Evolutionary conservation across 495 filamentous ascomycete species (phyloP).

Genomic region (Tirmania nivea): DNA sequence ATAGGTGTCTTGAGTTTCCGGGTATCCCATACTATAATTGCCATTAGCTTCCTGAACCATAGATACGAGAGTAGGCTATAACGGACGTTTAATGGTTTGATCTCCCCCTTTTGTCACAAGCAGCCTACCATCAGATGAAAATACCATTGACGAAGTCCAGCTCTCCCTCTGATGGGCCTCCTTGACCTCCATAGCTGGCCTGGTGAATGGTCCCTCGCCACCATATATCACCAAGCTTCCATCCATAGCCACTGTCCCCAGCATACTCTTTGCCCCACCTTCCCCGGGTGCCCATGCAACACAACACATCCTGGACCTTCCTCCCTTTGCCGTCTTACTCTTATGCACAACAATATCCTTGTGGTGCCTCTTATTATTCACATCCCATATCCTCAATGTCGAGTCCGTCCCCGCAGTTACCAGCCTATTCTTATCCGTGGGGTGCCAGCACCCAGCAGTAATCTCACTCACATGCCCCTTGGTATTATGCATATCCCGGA

Average conservation of each 20-base stretch:
- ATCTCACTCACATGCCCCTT: slow-evolving; percentile 89
- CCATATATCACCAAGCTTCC: slow-evolving; percentile 82
- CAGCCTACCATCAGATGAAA: slow-evolving; percentile 75
- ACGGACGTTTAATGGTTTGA: slow-evolving; percentile 30
- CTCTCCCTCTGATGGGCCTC: slow-evolving; percentile 67
- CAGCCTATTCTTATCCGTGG: slow-evolving; percentile 55
- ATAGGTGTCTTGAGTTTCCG: slow-evolving; percentile 85
- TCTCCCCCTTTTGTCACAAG: slow-evolving; percentile 76
- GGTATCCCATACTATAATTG: slow-evolving; percentile 62
- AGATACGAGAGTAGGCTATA: not conserved
- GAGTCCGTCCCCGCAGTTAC: slow-evolving; percentile 85
- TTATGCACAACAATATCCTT: slow-evolving; percentile 91
- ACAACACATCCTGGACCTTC: slow-evolving; percentile 81
- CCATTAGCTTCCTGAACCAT: not conserved
- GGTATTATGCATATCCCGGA: slow-evolving; percentile 87
- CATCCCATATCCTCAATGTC: slow-evolving; percentile 89
- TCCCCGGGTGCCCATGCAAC: slow-evolving; percentile 64
- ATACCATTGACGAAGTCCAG: slow-evolving; percentile 84
- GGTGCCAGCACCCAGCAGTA: slow-evolving; percentile 71
- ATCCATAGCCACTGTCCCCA: slow-evolving; percentile 73
- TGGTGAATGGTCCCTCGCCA: slow-evolving; percentile 66
- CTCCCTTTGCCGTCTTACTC: slow-evolving; percentile 67
- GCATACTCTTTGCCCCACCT: slow-evolving; percentile 46
- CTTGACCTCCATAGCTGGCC: slow-evolving; percentile 65
- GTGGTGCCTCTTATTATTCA: slow-evolving; percentile 65